Evolutionary conservation across 2,329 filamentous ascomycete species (phyloP).

Genomic region (Xylaria sp.): DNA sequence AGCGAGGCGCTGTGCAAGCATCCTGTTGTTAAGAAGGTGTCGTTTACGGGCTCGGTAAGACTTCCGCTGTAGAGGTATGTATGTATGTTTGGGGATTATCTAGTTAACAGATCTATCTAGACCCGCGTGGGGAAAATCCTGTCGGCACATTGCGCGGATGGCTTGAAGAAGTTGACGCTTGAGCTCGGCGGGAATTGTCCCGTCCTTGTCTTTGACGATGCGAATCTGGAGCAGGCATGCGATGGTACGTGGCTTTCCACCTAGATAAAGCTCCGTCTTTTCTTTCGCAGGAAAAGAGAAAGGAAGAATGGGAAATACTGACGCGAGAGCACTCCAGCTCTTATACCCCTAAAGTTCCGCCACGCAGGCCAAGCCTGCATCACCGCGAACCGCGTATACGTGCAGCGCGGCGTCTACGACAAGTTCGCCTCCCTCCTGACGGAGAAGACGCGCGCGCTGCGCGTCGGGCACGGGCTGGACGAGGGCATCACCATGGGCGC

Average conservation of each 20-base stretch:
- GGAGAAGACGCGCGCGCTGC: slow-evolving; percentile 63
- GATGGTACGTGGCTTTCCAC: slow-evolving; percentile 48
- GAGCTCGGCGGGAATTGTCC: slow-evolving; percentile 79
- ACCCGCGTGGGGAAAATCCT: slow-evolving; percentile 77
- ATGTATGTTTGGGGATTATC: too few species aligned
- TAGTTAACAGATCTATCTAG: slow-evolving; percentile 51
- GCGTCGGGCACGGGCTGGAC: slow-evolving; percentile 70
- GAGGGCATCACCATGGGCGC: slow-evolving; percentile 68
- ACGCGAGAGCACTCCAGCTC: slow-evolving; percentile 30
- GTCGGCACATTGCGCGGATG: slow-evolving; percentile 69
- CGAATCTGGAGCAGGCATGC: slow-evolving; percentile 71
- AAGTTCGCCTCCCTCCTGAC: slow-evolving; percentile 67
- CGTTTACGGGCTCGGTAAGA: slow-evolving; percentile 72
- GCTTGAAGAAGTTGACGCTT: slow-evolving; percentile 75
- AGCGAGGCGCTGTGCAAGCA: slow-evolving; percentile 61
- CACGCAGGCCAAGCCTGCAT: slow-evolving; percentile 74
- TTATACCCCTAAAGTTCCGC: slow-evolving; percentile 54
- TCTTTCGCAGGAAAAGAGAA: too few species aligned
- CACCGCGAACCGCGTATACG: slow-evolving; percentile 72
- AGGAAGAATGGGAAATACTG: neutral
- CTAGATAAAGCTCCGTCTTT: neutral
- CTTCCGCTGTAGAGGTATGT: neutral
- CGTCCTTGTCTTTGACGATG: slow-evolving; percentile 75
- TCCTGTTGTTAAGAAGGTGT: slow-evolving; percentile 69
- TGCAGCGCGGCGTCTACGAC: slow-evolving; percentile 72